phyloP scores from a whole-genome alignment of 2,329 filamentous ascomycete species.

The Nothopassalora personata region DNA sequence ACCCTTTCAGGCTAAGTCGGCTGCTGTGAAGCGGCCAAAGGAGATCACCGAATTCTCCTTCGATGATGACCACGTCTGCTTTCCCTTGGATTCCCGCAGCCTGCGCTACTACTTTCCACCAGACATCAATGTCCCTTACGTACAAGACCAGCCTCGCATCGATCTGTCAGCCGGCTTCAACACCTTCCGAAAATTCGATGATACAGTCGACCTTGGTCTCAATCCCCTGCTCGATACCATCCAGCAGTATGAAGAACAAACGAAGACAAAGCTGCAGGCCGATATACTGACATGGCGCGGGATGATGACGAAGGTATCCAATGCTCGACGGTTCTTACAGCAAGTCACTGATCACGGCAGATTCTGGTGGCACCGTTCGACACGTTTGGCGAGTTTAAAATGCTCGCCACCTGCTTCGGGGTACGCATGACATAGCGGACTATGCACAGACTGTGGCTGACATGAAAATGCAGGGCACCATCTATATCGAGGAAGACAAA shows the following conservation, averaged over 20 bases:
- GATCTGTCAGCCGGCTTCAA: conserved; percentile 79
- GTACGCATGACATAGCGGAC: conserved; percentile 47
- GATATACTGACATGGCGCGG: conserved; percentile 90
- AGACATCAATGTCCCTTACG: conserved; percentile 25
- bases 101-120: conserved; percentile 56
- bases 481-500: conserved; percentile 88
- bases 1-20: conserved; percentile 62
- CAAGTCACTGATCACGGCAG: conserved; percentile 41
- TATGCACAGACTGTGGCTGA: neutral
- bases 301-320: conserved; percentile 88
- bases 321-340: neutral
- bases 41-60: conserved; percentile 94
- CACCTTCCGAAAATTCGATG: conserved; percentile 67
- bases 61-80: conserved; percentile 73
- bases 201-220: conserved; percentile 84
- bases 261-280: conserved; percentile 48
- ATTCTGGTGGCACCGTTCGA: conserved; percentile 83
- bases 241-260: conserved; percentile 63
- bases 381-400: conserved; percentile 81
- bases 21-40: conserved; percentile 69
- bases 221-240: conserved; percentile 76
- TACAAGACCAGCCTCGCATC: conserved; percentile 42
- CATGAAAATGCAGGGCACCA: conserved; percentile 17
- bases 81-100: conserved; percentile 65
- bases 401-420: conserved; percentile 91